Base-by-base conservation (phyloP, 352 stramenopile species). In the Pythium aristosporum region DNA sequence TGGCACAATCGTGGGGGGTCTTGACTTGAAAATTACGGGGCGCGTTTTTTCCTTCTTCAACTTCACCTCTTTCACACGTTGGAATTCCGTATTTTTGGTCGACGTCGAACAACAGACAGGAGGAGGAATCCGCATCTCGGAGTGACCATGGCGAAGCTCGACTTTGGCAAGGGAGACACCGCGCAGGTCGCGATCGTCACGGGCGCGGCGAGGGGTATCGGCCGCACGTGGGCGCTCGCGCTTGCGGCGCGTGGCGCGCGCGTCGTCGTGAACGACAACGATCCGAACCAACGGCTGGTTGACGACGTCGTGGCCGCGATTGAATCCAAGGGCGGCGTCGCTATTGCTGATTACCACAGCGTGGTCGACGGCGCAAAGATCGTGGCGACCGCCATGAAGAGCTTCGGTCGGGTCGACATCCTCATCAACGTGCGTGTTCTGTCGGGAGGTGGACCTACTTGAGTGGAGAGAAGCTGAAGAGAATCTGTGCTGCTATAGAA, bases 181-280 rank as follows among this genome's bases (percentile, higher is more conserved):
- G 79, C 77, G 47, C 77, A 86, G 49, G 81, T 91, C 47, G 81
- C 79, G 37, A 81, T 91, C 64, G 61, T 91, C 56, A 91, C 82
- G 20, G 82, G 82, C 1, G 77, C 77, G 0, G 82, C 66, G 1
- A 62, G 76, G 13, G 81, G 81, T 1, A 65, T 91, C 16, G 79
- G 81, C 1, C 65, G 70, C 15, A 73, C 78, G n/a, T 88, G 76
- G 74, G 79, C 79, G 10, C 15, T 85, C 30, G 72, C 75, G 20
- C 61, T 91, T 28, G 77, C 76, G 13, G 65, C 51, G 41, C 76
- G 77, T 18, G 81, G 78, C 16, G 76, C 77, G 57, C 72, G 71
- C 39, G 75, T 89, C 39, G 73, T 88, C 10, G 82, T 86, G 50
- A 91, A 91, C 61, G 82, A 91, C 74, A 82, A 77, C 61, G 81